A percentile compares a stretch with the other conserved stretches of the same genome.
Conservation (phyloP, 495 filamentous ascomycete genomes). For the Barbatosphaeria neglecta region DNA sequence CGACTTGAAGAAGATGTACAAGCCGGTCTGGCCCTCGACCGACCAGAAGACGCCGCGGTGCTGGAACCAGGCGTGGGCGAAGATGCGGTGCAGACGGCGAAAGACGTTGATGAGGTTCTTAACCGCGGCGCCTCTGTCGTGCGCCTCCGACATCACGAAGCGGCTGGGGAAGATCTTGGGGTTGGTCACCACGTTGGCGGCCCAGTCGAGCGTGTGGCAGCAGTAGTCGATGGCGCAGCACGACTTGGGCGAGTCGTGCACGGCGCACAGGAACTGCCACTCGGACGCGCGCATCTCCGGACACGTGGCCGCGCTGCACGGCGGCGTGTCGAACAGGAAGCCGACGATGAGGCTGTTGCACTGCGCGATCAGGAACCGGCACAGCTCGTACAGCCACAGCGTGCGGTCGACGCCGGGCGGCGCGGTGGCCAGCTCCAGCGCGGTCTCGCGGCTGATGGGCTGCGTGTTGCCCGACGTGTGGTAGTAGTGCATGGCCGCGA, state of each 20-base stretch:
- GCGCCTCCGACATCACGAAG: conserved; percentile 51
- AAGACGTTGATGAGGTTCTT: conserved; percentile 91
- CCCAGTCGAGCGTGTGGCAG: conserved; percentile 97
- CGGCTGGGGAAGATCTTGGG: conserved; percentile 87
- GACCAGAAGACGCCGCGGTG: conserved; percentile 93
- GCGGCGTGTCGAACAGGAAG: conserved; percentile 79
- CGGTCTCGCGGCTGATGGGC: conserved; percentile 63
- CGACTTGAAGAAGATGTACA: conserved; percentile 94
- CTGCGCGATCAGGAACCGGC: conserved; percentile 85
- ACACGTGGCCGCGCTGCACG: conserved; percentile 77
- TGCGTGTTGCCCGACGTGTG: conserved; percentile 54
- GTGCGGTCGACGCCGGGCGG: conserved; percentile 70
- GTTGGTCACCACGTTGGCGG: conserved; percentile 77
- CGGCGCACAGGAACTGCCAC: conserved; percentile 98
- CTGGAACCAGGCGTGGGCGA: conserved; percentile 98
- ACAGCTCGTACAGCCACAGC: conserved; percentile 95
- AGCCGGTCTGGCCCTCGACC: conserved; percentile 73
- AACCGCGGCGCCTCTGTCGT: conserved; percentile 53
- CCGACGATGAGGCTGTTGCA: conserved; percentile 83
- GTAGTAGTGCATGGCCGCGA: conserved; percentile 77
- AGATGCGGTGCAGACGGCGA: conserved; percentile 85
- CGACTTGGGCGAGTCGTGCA: conserved; percentile 85
- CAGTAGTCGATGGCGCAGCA: conserved; percentile 99
- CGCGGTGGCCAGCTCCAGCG: conserved; percentile 59
- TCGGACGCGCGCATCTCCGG: conserved; percentile 97